Conservation (phyloP, 1,139 yeast genomes). For the Debaryomyces coudertii region DNA sequence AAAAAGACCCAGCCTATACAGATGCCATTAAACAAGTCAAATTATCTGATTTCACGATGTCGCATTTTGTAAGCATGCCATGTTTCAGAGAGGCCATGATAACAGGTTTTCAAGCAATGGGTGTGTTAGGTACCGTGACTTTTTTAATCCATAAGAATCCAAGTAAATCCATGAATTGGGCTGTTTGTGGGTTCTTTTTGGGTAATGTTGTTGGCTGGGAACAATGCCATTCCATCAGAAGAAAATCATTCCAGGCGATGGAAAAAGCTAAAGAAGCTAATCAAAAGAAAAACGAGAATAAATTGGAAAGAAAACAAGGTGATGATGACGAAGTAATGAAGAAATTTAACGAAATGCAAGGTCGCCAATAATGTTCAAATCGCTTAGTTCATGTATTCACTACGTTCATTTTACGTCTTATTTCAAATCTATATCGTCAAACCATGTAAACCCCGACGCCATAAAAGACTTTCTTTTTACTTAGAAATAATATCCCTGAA, state of each 20-base stretch:
- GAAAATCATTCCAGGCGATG: constrained; percentile 63
- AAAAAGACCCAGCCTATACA: constrained; percentile 26
- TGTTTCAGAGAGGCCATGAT: constrained; percentile 90
- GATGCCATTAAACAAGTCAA: constrained; percentile 37
- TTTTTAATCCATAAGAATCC: constrained; percentile 69
- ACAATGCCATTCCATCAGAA: constrained; percentile 77
- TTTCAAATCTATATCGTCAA: neutral
- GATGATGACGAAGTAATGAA: constrained; percentile 6
- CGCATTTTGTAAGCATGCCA: constrained; percentile 67
- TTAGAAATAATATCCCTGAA: neutral
- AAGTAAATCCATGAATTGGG: constrained; percentile 75
- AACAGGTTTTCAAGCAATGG: constrained; percentile 84
- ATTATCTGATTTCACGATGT: constrained; percentile 57
- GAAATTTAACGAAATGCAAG: constrained; percentile 6
- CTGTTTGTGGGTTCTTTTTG: constrained; percentile 73
- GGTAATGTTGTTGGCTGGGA: constrained; percentile 93
- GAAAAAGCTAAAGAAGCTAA: constrained; percentile 60
- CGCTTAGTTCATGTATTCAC: neutral
- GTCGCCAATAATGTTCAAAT: neutral
- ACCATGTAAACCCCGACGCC: neutral
- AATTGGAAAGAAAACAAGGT: constrained; percentile 7
- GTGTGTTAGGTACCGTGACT: constrained; percentile 74
- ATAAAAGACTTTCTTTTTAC: neutral
- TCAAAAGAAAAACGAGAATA: constrained; percentile 38
- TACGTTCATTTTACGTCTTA: neutral